A percentile compares a stretch with the other conserved stretches of the same genome.
Conservation (phyloP, 441 rosid species). For the Pelargonium citronellum region DNA sequence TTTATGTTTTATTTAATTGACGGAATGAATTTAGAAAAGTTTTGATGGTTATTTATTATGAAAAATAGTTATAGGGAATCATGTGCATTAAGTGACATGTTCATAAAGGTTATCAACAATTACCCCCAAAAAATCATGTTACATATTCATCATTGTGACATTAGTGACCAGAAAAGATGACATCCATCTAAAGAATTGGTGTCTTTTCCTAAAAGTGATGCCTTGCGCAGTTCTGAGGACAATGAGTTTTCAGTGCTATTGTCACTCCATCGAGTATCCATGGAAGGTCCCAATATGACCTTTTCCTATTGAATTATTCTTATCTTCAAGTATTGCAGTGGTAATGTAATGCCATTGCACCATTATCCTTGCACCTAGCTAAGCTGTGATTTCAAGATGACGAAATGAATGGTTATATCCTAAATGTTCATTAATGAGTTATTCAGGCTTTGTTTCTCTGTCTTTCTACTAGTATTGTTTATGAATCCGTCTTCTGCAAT, state of each 20-base stretch:
- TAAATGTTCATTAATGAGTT: neutral
- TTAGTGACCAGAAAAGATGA: neutral
- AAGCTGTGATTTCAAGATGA: neutral
- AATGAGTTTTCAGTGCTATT: neutral
- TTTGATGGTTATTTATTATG: too few relatives aligned
- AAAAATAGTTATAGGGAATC: too few relatives aligned
- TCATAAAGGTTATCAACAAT: too few relatives aligned
- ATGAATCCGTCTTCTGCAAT: neutral
- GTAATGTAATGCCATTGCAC: neutral
- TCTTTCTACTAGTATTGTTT: neutral
- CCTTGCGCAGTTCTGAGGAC: neutral
- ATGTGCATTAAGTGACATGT: too few relatives aligned
- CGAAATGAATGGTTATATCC: neutral
- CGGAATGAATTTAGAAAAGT: too few relatives aligned
- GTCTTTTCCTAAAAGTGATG: neutral
- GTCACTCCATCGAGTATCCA: too few relatives aligned
- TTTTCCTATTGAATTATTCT: neutral
- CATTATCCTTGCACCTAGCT: neutral
- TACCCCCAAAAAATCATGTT: neutral
- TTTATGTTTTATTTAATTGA: too few relatives aligned
- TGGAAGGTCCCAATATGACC: neutral
- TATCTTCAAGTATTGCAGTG: neutral
- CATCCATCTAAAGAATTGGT: neutral
- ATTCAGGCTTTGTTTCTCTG: neutral
- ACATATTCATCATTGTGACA: neutral